Conservation (phyloP, 2,329 filamentous ascomycete genomes). For the Alternaria gaisen region DNA sequence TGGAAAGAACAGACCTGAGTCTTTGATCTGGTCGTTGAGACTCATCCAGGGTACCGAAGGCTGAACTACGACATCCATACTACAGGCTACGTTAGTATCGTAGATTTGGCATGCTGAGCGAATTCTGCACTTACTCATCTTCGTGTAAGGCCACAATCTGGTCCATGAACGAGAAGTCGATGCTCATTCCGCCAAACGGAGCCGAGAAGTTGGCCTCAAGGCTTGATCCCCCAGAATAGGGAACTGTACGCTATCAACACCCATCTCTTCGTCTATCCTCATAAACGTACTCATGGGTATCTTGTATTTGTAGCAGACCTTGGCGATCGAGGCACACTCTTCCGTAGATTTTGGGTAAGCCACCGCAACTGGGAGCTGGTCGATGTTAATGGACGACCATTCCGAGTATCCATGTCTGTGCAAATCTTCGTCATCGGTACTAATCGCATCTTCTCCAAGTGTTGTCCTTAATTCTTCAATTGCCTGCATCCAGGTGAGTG, state of each 20-base stretch:
- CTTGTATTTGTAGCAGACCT: constrained; percentile 78
- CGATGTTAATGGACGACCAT: constrained; percentile 74
- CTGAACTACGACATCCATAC: constrained; percentile 90
- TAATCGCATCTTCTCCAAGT: constrained; percentile 68
- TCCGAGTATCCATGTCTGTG: constrained; percentile 73
- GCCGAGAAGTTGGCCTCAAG: constrained; percentile 91
- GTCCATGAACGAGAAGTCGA: constrained; percentile 91
- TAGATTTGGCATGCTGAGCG: neutral
- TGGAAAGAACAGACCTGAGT: constrained; percentile 85
- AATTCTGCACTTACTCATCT: constrained; percentile 64
- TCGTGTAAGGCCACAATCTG: constrained; percentile 80
- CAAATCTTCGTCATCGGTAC: constrained; percentile 70
- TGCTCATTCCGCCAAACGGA: constrained; percentile 84
- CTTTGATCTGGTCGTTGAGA: constrained; percentile 77
- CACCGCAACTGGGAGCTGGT: constrained; percentile 69
- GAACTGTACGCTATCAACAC: constrained; percentile 58
- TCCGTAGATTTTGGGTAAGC: constrained; percentile 71
- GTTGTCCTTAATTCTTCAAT: constrained; percentile 62
- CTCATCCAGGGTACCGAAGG: constrained; percentile 93
- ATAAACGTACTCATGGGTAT: constrained; percentile 70
- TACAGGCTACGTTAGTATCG: constrained; percentile 40
- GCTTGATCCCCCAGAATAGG: constrained; percentile 85
- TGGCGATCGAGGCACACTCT: constrained; percentile 70
- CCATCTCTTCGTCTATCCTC: neutral
- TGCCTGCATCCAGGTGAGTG: constrained; percentile 53